Percentiles rank a stretch among this genome's conserved stretches.
Evolutionary conservation across 23 red algal genomes (phyloP).

Genomic region (Pyropia haitanensis): DNA sequence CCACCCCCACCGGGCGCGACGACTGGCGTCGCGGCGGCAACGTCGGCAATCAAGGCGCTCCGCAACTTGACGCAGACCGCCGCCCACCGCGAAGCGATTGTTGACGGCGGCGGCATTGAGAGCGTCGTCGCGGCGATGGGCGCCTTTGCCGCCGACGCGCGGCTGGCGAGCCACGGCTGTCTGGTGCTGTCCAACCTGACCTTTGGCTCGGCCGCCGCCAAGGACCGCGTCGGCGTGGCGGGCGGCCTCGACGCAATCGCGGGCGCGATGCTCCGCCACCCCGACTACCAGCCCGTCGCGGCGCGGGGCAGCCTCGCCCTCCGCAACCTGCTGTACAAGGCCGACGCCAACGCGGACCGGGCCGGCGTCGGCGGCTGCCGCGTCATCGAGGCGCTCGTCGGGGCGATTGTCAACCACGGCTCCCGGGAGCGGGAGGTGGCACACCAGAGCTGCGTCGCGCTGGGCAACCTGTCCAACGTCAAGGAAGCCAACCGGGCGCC

Average conservation of each 20-base stretch:
- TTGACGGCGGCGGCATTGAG: constrained; percentile 26
- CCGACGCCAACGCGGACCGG: constrained; percentile 33
- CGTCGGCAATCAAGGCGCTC: constrained; percentile 32
- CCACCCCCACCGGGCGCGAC: too few relatives aligned
- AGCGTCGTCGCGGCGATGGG: constrained; percentile 25
- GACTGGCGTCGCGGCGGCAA: too few relatives aligned
- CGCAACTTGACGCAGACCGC: constrained; percentile 42
- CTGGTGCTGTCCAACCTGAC: constrained; percentile 53
- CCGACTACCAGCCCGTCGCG: constrained; percentile 35
- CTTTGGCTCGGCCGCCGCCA: constrained; percentile 38
- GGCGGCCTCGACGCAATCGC: constrained; percentile 50
- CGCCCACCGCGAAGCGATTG: constrained; percentile 31
- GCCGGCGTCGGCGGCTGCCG: constrained; percentile 14
- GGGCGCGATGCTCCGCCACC: constrained; percentile 32
- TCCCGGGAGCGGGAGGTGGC: constrained; percentile 46
- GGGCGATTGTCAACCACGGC: constrained; percentile 10
- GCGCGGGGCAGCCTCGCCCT: constrained; percentile 57
- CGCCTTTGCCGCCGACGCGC: not conserved
- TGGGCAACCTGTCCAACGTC: constrained; percentile 51
- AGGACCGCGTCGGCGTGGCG: constrained; percentile 28
- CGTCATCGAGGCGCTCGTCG: constrained; percentile 4
- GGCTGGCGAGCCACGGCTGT: constrained; percentile 28
- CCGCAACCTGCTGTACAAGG: constrained; percentile 37
- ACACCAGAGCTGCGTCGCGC: constrained; percentile 59
- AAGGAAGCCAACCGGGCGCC: constrained; percentile 35